These are phyloP conservation scores for Aspergillus neoniger DNA, from an alignment of 2,329 filamentous ascomycete genomes.

Conservation along the genomic window DNA sequence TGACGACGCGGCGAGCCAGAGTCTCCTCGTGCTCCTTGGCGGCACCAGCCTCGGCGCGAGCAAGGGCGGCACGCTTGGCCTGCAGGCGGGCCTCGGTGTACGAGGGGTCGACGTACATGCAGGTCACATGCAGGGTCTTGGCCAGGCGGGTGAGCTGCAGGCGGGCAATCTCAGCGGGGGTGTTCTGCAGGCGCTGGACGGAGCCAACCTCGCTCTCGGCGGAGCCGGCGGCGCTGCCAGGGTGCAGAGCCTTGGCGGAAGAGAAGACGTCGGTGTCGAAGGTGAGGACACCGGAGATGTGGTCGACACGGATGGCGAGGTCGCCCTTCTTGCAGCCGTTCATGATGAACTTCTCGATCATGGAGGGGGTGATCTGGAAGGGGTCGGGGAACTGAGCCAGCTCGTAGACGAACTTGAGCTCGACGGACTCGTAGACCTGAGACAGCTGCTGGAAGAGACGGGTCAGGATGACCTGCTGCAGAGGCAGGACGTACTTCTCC, in stretches of 20 bases:
- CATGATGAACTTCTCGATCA: conserved; percentile 99
- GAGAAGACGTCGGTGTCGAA: conserved; percentile 99
- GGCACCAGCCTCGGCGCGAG: conserved; percentile 81
- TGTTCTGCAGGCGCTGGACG: conserved; percentile 95
- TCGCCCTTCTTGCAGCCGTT: conserved; percentile 99
- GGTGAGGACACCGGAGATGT: conserved; percentile 90
- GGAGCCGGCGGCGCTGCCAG: conserved; percentile 80
- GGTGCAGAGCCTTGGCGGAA: conserved; percentile 86
- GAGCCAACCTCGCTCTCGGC: conserved; percentile 81
- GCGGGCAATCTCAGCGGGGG: conserved; percentile 94
- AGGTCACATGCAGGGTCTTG: conserved; percentile 87
- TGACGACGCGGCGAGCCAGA: conserved; percentile 82
- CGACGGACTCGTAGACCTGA: conserved; percentile 97
- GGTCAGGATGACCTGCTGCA: conserved; percentile 98
- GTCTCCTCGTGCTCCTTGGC: conserved; percentile 87
- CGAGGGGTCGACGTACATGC: conserved; percentile 89
- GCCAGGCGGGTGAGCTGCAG: conserved; percentile 90
- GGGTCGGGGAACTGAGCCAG: conserved; percentile 95
- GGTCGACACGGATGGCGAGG: conserved; percentile 91
- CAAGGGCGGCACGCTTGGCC: conserved; percentile 76
- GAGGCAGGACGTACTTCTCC: conserved; percentile 92
- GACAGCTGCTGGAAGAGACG: conserved; percentile 98
- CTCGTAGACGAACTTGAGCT: conserved; percentile 88
- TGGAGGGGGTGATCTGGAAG: conserved; percentile 85
- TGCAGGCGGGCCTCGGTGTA: conserved; percentile 81